Evolutionary conservation across 805 yeast species (phyloP).

Genomic region (Ogataea methylovora): DNA sequence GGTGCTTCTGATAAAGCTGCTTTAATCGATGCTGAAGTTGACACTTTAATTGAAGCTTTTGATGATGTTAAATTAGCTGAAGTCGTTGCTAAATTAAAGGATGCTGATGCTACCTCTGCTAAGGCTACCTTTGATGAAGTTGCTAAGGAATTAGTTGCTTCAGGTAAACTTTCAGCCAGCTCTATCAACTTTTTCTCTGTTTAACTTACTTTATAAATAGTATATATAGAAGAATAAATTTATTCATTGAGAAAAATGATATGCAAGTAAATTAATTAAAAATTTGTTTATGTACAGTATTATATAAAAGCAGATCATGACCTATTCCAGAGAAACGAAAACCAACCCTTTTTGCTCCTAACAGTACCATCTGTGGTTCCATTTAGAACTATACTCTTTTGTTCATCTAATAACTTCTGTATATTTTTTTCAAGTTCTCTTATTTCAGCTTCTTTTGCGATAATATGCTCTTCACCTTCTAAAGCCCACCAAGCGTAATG

Average conservation of each 20-base stretch:
- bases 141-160: constrained; percentile 44
- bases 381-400: constrained; percentile 3
- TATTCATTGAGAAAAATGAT: too few relatives aligned
- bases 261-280: not conserved
- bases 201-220: too few relatives aligned
- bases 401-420: constrained; percentile 20
- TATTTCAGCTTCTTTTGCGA: constrained; percentile 15
- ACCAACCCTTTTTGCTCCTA: not conserved
- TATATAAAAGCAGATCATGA: not conserved
- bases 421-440: constrained; percentile 16
- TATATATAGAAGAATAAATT: too few relatives aligned
- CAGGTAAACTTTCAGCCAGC: constrained; percentile 46
- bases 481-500: constrained; percentile 26
- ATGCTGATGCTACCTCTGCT: constrained; percentile 44
- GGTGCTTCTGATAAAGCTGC: constrained; percentile 68
- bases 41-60: constrained; percentile 66
- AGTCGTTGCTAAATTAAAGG: constrained; percentile 63
- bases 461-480: constrained; percentile 22
- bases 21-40: constrained; percentile 72
- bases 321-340: not conserved
- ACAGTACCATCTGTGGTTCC: not conserved
- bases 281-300: not conserved
- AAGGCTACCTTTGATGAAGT: constrained; percentile 53
- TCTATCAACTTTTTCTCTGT: constrained; percentile 16
- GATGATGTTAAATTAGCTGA: constrained; percentile 72